A percentile compares a stretch with the other conserved stretches of the same genome.
Conservation (phyloP, 108 stramenopile genomes). For the Schizochytrium sp. region DNA sequence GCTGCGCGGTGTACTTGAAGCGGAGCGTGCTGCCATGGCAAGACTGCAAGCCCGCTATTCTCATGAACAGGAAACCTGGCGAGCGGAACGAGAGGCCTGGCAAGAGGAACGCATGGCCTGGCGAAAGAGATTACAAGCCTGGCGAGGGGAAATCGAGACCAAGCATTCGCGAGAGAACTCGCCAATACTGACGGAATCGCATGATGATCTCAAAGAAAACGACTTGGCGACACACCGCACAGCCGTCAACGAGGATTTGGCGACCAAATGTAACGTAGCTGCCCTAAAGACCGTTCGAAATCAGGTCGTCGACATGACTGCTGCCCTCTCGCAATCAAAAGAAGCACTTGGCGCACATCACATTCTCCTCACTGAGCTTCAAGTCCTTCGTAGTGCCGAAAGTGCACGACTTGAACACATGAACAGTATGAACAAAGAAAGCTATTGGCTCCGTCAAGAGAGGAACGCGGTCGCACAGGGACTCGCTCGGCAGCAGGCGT, state of each 20-base stretch:
- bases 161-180: not conserved
- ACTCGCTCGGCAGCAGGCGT: not conserved
- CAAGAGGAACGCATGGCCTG: too few relatives aligned
- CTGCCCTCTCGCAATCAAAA: not conserved
- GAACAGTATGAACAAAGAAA: not conserved
- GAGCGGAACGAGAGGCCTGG: not conserved
- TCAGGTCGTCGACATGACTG: not conserved
- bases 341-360: not conserved
- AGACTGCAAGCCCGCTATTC: not conserved
- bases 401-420: not conserved
- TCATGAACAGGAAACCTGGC: not conserved
- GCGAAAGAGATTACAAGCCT: too few relatives aligned
- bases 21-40: not conserved
- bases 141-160: too few relatives aligned
- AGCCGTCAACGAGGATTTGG: too few relatives aligned
- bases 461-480: not conserved
- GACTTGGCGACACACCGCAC: not conserved
- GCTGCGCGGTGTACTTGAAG: not conserved
- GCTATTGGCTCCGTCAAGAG: not conserved
- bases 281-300: not conserved
- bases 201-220: not conserved
- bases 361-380: not conserved
- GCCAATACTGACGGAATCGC: not conserved
- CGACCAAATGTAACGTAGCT: too few relatives aligned
- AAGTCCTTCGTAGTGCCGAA: not conserved